These are phyloP conservation scores for Cladosporium colombiae DNA, from an alignment of 2,329 filamentous ascomycete species.

Conservation along the genomic window DNA sequence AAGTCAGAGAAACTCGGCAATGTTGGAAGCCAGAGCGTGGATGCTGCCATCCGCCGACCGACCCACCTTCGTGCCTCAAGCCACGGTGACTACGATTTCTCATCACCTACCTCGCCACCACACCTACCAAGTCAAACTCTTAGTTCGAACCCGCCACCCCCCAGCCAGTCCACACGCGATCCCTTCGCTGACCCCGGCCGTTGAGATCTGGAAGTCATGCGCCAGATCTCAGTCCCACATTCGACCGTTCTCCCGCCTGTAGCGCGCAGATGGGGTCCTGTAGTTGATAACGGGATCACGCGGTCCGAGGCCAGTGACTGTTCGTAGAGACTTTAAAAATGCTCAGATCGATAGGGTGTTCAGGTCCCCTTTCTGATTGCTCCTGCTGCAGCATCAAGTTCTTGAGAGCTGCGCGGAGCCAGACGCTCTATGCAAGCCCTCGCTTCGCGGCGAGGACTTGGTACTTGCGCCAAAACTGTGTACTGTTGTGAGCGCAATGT, in stretches of 20 bases:
- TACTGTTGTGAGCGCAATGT: slow-evolving; percentile 36
- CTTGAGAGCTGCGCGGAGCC: slow-evolving; percentile 41
- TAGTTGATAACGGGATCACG: slow-evolving; percentile 41
- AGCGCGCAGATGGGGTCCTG: slow-evolving; percentile 40
- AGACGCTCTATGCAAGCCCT: slow-evolving; percentile 43
- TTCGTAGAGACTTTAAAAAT: slow-evolving; percentile 38
- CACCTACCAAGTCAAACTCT: slow-evolving; percentile 32
- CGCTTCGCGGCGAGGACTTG: slow-evolving; percentile 28
- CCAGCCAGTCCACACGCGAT: slow-evolving; percentile 28
- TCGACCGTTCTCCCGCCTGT: slow-evolving; percentile 48
- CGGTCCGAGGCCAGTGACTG: slow-evolving; percentile 30
- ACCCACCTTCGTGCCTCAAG: slow-evolving; percentile 48
- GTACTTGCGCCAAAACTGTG: slow-evolving; percentile 38
- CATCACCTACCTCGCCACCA: slow-evolving; percentile 43
- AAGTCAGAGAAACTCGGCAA: slow-evolving; percentile 45
- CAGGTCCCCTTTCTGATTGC: slow-evolving; percentile 25
- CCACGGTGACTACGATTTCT: slow-evolving; percentile 46
- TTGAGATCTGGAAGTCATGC: slow-evolving; percentile 41
- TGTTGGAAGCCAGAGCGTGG: slow-evolving; percentile 45
- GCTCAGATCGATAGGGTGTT: slow-evolving; percentile 36
- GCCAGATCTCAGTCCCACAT: slow-evolving; percentile 37
- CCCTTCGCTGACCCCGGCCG: slow-evolving; percentile 44
- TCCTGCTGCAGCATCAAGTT: slow-evolving; percentile 28
- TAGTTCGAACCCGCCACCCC: slow-evolving; percentile 30
- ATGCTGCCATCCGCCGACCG: slow-evolving; percentile 44